Base-by-base conservation (phyloP, 805 yeast species). In the Ogataea pilisensis region DNA sequence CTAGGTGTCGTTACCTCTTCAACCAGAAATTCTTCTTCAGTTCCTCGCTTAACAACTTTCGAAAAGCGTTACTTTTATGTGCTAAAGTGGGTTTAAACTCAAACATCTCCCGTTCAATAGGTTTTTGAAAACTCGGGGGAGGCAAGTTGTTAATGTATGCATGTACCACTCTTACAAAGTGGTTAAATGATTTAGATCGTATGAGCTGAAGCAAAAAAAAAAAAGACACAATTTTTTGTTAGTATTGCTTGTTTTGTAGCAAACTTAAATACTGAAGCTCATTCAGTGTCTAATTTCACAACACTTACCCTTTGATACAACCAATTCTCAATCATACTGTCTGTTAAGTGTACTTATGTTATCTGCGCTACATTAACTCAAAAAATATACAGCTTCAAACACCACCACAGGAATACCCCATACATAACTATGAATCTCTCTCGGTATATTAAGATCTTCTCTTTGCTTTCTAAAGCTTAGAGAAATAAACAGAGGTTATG, bases 111-210 rank as follows among this genome's bases (percentile, higher is more conserved):
- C 39, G 35, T 26, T 32, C 14, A 28, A 27, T 13, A 13, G 35
- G 24, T 44, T 48, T 49, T 49, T 49, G 65, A 46, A 41, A 61
- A n/a, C 46, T 41, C 4, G 75, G 74, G 12, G 74, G 69, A 2
- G 78, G 76, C 5, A 80, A 67, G 2, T 82, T 73, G 52, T 85
- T 85, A 26, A 85, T 71, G 42, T 69, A 70, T 30, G 83, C 82
- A 53, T 84, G 83, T 1, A 85, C 64, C 11, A 67, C 63, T 30
- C 78, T 65, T 4, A 84, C 95, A 66, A 81, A 76, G 21, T 73
- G 63, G 49, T 82, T 78, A 51, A 85, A 85, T 0, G 73, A 65
- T 2, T 70, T 73, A 9, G 87, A 80, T 34, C 65, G 66, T 60
- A 83, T 68, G 12, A 85, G 65, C 65, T 66, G 27, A n/a, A n/a